Conservation (phyloP, 805 yeast species). For the Hyphopichia homilentoma region DNA sequence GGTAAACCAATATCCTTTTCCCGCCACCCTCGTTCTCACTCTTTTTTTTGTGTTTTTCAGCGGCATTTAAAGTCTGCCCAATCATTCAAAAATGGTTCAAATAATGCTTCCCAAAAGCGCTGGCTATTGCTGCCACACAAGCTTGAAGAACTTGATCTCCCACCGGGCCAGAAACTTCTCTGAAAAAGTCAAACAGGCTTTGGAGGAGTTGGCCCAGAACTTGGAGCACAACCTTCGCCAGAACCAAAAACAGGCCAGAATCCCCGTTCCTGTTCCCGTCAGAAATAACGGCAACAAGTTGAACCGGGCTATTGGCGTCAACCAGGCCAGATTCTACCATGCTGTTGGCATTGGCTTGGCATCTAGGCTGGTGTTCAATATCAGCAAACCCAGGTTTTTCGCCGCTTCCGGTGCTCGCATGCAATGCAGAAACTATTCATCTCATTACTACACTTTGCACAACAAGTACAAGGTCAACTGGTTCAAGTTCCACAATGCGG, state of each 20-base stretch:
- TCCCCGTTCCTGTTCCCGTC: constrained; percentile 34
- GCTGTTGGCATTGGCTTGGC: neutral
- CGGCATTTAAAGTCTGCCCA: too few species aligned
- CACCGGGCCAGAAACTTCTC: constrained; percentile 42
- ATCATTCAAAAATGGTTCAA: too few species aligned
- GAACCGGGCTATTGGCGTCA: too few species aligned
- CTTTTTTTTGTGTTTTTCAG: too few species aligned
- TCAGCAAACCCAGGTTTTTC: neutral
- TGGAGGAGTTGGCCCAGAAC: constrained; percentile 45
- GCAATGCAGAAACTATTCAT: neutral
- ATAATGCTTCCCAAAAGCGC: too few species aligned
- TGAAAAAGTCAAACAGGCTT: constrained; percentile 42
- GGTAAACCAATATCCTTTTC: too few species aligned
- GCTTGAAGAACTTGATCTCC: constrained; percentile 44
- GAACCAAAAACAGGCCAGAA: constrained; percentile 8
- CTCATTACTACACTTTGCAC: neutral
- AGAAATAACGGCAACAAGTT: constrained; percentile 2
- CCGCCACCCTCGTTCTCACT: too few species aligned
- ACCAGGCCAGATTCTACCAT: neutral
- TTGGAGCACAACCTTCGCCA: constrained; percentile 14
- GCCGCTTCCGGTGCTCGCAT: too few species aligned
- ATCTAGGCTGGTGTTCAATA: neutral
- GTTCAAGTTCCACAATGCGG: neutral
- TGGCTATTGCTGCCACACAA: too few species aligned
- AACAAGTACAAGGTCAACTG: neutral